Base-by-base conservation (phyloP, 2,329 filamentous ascomycete genomes). In the Verruconis gallopava region DNA sequence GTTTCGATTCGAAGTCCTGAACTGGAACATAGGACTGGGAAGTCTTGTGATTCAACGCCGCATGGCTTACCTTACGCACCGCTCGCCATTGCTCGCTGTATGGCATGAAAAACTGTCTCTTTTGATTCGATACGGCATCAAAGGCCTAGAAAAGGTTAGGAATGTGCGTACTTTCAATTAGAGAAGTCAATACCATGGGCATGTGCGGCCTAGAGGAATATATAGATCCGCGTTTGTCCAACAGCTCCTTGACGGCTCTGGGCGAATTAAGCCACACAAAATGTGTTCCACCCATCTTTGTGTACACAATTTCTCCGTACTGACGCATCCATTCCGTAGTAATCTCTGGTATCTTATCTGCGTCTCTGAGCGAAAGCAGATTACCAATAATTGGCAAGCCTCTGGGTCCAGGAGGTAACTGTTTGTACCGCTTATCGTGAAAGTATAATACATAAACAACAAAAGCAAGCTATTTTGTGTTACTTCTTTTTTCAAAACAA, bases 331-430 rank as follows among this genome's bases (percentile, higher is more conserved):
- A 62, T 15, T 46, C 42, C 12, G 54, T 52, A 3, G 55, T 52
- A 11, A 46, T 38, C 9, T 36, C 9, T 1, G 47, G 50, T 1
- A 55, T 37, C 11, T 42, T 43, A 37, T 63, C 59, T 4, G 53
- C 53, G 22, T 62, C 55, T 13, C 53, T 50, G 2, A 64, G 52
- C 35, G 62, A 58, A 32, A 61, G 48, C 21, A 62, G 51, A 40
- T 60, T 62, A 1, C 62, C 62, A 2, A 65, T 50, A 30, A 65
- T 58, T 2, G 62, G 61, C 2, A 62, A 53, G 1, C 60, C 25
- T 9, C 25, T 9, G 9, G 25, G 25, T 9, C 25, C 25, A 9
- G 25, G 25, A 9, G 25, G 25, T 9, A 30, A n/a, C n/a, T 30
- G n/a, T n/a, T n/a, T n/a, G n/a, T n/a, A n/a, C n/a, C n/a, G n/a